Evolutionary conservation across 1,139 yeast genomes (phyloP).

Genomic region (Yamadazyma friedrichii): DNA sequence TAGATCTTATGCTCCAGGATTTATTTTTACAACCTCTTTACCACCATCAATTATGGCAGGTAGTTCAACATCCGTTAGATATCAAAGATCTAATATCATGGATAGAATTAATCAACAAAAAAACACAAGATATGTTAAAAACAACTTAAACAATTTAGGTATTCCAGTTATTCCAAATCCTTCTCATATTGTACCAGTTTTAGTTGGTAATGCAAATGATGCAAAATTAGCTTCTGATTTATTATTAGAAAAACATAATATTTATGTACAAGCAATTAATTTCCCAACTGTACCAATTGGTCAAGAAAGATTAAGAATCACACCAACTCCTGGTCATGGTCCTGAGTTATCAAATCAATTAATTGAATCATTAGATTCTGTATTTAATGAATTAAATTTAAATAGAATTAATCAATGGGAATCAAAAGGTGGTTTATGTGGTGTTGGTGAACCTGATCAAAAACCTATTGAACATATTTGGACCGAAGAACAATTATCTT

Average conservation of each 20-base stretch:
- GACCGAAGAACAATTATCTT: constrained; percentile 76
- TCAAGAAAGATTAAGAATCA: constrained; percentile 90
- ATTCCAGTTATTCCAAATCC: constrained; percentile 98
- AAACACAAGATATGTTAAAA: constrained; percentile 82
- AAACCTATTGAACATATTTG: constrained; percentile 61
- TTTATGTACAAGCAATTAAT: constrained; percentile 96
- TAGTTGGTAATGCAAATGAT: constrained; percentile 90
- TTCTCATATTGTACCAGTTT: constrained; percentile 92
- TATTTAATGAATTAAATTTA: constrained; percentile 72
- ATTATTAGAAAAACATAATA: constrained; percentile 76
- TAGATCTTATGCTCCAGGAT: constrained; percentile 95
- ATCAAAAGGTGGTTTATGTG: constrained; percentile 78
- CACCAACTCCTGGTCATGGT: constrained; percentile 97
- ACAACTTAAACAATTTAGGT: constrained; percentile 64
- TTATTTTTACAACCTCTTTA: constrained; percentile 90
- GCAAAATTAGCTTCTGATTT: constrained; percentile 91
- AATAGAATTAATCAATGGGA: constrained; percentile 81
- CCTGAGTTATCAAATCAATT: constrained; percentile 73
- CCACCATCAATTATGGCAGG: constrained; percentile 99
- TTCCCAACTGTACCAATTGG: constrained; percentile 98
- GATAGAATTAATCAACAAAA: constrained; percentile 84
- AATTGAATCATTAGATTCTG: constrained; percentile 74
- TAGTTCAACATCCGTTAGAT: constrained; percentile 80
- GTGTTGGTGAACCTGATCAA: constrained; percentile 65
- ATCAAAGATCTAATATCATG: constrained; percentile 72